Percentiles rank a stretch among this genome's conserved stretches.
These are phyloP conservation scores for Immersiporthe knoxdaviesiana DNA, from an alignment of 2,329 filamentous ascomycete genomes.

Conservation along the genomic window DNA sequence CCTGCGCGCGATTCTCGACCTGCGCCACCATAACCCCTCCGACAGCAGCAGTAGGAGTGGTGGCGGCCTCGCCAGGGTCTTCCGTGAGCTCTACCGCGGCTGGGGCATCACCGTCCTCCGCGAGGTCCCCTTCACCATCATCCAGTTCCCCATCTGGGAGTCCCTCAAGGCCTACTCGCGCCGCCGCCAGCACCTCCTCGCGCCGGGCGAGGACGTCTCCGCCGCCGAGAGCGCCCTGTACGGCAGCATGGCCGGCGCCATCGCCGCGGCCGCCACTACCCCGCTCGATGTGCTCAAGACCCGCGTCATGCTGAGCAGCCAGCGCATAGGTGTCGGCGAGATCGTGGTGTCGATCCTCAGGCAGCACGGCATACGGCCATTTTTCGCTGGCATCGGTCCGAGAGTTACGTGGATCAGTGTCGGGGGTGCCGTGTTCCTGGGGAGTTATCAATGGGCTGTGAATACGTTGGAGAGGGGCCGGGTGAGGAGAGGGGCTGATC, in stretches of 20 bases:
- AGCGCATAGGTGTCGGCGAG: slow-evolving; percentile 60
- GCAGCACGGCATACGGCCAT: slow-evolving; percentile 67
- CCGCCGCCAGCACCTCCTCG: slow-evolving; percentile 35
- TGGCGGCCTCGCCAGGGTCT: slow-evolving; percentile 63
- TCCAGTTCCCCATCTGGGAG: slow-evolving; percentile 98
- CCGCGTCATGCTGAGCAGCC: slow-evolving; percentile 84
- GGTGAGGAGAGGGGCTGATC: not conserved
- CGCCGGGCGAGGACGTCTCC: slow-evolving; percentile 52
- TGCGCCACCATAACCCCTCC: slow-evolving; percentile 36
- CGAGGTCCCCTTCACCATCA: slow-evolving; percentile 95
- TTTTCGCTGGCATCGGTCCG: slow-evolving; percentile 78
- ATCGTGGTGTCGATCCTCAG: slow-evolving; percentile 68
- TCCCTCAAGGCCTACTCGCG: slow-evolving; percentile 74
- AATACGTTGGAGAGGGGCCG: slow-evolving; percentile 65
- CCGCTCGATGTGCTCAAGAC: slow-evolving; percentile 97
- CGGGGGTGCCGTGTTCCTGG: slow-evolving; percentile 91
- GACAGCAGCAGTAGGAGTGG: not conserved
- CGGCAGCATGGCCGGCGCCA: slow-evolving; percentile 79
- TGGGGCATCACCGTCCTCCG: slow-evolving; percentile 92
- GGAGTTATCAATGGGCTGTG: slow-evolving; percentile 87
- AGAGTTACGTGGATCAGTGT: slow-evolving; percentile 93
- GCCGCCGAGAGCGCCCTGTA: slow-evolving; percentile 82
- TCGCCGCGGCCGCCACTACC: slow-evolving; percentile 87
- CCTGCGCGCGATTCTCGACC: slow-evolving; percentile 69
- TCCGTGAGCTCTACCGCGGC: slow-evolving; percentile 86